Base-by-base conservation (phyloP, 768 basidiomycete species). In the Boletus vinaceobasis region DNA sequence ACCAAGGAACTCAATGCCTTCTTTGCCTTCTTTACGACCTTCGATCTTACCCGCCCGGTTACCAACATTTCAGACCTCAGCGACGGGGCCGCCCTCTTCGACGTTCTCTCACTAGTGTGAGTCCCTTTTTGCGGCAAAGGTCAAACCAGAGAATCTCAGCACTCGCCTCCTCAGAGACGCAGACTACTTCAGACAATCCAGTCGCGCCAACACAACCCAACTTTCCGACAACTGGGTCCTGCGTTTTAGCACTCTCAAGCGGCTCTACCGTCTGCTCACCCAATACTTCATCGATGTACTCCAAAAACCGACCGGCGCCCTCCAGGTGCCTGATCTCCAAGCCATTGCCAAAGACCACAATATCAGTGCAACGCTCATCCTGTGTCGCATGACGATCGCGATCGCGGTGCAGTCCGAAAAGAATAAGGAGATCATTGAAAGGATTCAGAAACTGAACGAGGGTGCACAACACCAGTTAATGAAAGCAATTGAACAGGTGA, bases 401-500 rank as follows among this genome's bases (percentile, higher is more conserved):
- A 88, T 93, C 60, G 86, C 88, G 1, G 92, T 94, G 10, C 92
- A 95, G 71, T 93, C 90, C 65, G 87, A 90, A 68, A 82, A 82
- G 69, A 95, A 95, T 65, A 85, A 92, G 74, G 83, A 86, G 58
- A 88, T 95, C 60, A 93, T 98, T 57, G 86, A 84, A 67, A 88
- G 84, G 72, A 98, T 98, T 35, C 93, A 95, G 64, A 79, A 81
- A 2, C 71, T 97, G 58, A 87, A 82, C 56, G 89, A 96, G 70
- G 78, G 74, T 17, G 86, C 93, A 65, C 94, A 97, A 73, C 90
- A 93, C 67, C 79, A 84, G 65, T 74, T 97, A 50, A 98, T 97
- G 95, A 87, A 82, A 71, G 89, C 91, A 38, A 96, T 97, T 55
- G 94, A 97, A 71, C 88, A 91, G 79, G 93, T 91, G 55, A 50